A percentile compares a stretch with the other conserved stretches of the same genome.
Conservation (phyloP, 208 protist genomes). For the Leishmania mexicana region DNA sequence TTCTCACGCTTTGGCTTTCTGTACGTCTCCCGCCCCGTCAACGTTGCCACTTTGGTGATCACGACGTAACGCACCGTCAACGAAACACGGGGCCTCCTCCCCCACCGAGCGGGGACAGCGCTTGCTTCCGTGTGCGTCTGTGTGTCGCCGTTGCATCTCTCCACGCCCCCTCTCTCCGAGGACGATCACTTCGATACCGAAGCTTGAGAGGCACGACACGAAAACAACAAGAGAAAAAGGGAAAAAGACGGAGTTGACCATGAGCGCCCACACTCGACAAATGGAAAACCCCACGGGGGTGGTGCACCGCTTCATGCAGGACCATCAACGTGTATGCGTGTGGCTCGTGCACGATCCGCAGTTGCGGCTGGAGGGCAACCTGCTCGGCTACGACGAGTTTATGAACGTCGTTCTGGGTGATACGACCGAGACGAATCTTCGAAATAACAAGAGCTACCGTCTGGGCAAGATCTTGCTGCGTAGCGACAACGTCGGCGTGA, state of each 20-base stretch:
- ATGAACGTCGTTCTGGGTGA: conserved; percentile 95
- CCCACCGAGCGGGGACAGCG: too few relatives aligned
- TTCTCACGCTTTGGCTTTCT: not conserved
- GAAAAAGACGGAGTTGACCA: not conserved
- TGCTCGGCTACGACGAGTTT: conserved; percentile 94
- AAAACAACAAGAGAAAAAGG: not conserved
- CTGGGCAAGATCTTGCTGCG: conserved; percentile 92
- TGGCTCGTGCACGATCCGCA: conserved; percentile 88
- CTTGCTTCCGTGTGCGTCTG: not conserved
- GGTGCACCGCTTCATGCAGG: conserved; percentile 79
- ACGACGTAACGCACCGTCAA: too few relatives aligned
- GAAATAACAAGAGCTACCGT: conserved; percentile 55
- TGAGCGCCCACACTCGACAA: conserved; percentile 63
- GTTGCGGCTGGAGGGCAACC: conserved; percentile 76
- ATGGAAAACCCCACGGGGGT: conserved; percentile 83
- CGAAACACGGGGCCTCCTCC: not conserved
- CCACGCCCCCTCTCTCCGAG: not conserved
- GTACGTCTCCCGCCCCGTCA: not conserved
- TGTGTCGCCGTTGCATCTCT: not conserved
- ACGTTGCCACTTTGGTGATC: not conserved
- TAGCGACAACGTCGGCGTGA: conserved; percentile 92
- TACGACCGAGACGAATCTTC: conserved; percentile 83
- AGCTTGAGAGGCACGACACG: not conserved
- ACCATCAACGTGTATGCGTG: conserved; percentile 75
- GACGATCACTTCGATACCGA: not conserved